Conservation (phyloP, 768 basidiomycete genomes). For the Kwoniella europaea region DNA sequence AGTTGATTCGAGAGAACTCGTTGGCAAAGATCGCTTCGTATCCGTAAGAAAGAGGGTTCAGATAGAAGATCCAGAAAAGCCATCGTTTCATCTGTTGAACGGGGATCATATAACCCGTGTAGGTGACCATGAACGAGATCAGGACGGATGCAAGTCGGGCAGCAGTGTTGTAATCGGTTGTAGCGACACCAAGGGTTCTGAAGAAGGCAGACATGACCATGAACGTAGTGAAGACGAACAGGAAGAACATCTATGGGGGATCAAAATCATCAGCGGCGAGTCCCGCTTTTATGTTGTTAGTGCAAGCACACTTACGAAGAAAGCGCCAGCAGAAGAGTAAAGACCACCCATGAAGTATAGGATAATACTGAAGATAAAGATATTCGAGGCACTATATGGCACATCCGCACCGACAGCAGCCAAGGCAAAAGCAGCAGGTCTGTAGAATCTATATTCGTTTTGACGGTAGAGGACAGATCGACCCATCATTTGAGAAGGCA, state of each 20-base stretch:
- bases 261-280: background rate
- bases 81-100: conserved; percentile 53
- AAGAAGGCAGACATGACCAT: conserved; percentile 84
- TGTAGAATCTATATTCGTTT: conserved; percentile 60
- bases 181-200: conserved; percentile 64
- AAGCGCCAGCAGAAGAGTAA: conserved; percentile 53
- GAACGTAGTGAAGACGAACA: conserved; percentile 65
- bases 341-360: conserved; percentile 59
- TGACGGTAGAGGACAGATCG: conserved; percentile 67
- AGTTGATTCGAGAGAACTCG: conserved; percentile 54
- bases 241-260: conserved; percentile 60
- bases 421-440: conserved; percentile 59
- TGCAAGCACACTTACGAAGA: conserved; percentile 36
- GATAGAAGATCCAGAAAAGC: conserved; percentile 78
- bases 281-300: background rate
- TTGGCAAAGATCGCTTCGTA: conserved; percentile 64
- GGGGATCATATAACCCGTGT: conserved; percentile 56
- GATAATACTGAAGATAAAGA: conserved; percentile 57
- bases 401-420: conserved; percentile 58
- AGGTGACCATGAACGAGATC: conserved; percentile 70
- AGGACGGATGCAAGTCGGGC: conserved; percentile 72
- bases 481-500: conserved; percentile 70
- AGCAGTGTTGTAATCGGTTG: conserved; percentile 62
- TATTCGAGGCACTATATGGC: conserved; percentile 58
- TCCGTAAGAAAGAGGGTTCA: conserved; percentile 78